These are phyloP conservation scores for Turnera subulata DNA, from an alignment of 345 rosid species.

Conservation along the genomic window DNA sequence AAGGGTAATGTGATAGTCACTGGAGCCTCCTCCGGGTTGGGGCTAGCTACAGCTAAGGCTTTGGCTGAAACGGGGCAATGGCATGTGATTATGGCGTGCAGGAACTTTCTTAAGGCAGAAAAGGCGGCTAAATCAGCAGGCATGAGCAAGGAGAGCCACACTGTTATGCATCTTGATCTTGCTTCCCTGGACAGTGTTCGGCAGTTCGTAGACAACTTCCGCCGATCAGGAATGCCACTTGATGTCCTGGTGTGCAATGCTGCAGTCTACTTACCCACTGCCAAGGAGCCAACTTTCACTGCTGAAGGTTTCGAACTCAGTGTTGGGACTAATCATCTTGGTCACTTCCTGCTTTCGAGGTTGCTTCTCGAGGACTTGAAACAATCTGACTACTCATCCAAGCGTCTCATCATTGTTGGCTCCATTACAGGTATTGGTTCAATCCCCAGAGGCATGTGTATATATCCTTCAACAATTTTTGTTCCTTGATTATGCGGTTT, in stretches of 20 bases:
- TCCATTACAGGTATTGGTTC: constrained; percentile 71
- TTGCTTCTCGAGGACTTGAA: constrained; percentile 72
- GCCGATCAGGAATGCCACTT: constrained; percentile 52
- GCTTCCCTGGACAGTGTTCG: constrained; percentile 86
- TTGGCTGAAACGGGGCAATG: constrained; percentile 81
- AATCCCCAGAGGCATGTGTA: not conserved
- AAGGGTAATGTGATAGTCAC: constrained; percentile 69
- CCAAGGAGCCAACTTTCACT: constrained; percentile 78
- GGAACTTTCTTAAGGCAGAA: constrained; percentile 88
- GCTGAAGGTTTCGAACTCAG: constrained; percentile 96
- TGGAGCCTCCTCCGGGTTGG: constrained; percentile 83
- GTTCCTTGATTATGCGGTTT: too few relatives aligned
- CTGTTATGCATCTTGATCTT: constrained; percentile 90
- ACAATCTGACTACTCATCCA: constrained; percentile 72
- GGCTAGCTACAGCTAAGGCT: constrained; percentile 84
- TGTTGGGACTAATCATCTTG: constrained; percentile 94
- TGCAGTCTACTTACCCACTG: constrained; percentile 84
- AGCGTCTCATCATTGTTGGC: constrained; percentile 89
- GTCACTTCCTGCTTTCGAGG: constrained; percentile 83
- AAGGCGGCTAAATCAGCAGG: constrained; percentile 79
- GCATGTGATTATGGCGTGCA: constrained; percentile 86
- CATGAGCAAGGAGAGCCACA: constrained; percentile 71
- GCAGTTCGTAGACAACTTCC: constrained; percentile 63
- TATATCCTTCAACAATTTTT: too few relatives aligned
- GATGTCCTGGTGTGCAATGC: constrained; percentile 94